These are phyloP conservation scores for Tricholoma furcatifolium DNA, from an alignment of 768 basidiomycete species.

Conservation along the genomic window DNA sequence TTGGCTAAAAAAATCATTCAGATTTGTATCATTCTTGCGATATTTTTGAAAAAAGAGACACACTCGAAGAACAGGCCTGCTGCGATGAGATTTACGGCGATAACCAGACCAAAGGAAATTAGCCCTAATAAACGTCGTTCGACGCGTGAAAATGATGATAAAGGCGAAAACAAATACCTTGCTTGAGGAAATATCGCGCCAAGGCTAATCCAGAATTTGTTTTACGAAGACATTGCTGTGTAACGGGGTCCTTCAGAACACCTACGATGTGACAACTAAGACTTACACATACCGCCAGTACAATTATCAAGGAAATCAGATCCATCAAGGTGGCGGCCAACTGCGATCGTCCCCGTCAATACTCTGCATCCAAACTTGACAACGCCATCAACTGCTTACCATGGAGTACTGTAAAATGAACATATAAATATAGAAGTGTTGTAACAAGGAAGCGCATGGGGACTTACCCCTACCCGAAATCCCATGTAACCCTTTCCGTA, in stretches of 20 bases:
- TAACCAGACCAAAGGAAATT: constrained; percentile 29
- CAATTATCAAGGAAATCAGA: constrained; percentile 31
- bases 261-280: too few species aligned
- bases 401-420: constrained; percentile 19
- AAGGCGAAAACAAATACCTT: constrained; percentile 25
- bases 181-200: constrained; percentile 34
- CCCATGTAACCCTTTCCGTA: constrained; percentile 30
- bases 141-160: neutral
- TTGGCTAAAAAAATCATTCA: constrained; percentile 22
- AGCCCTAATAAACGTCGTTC: constrained; percentile 24
- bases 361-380: neutral
- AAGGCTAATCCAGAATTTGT: constrained; percentile 29
- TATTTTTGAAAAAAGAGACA: neutral
- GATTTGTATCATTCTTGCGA: neutral
- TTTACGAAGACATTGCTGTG: constrained; percentile 28
- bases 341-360: constrained; percentile 16
- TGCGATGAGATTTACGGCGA: constrained; percentile 27
- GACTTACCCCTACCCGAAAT: constrained; percentile 32
- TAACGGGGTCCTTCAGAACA: neutral
- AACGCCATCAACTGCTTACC: constrained; percentile 9
- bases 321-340: constrained; percentile 37
- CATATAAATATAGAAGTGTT: neutral
- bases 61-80: constrained; percentile 34
- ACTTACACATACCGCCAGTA: constrained; percentile 27
- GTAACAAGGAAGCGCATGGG: neutral